Conservation (phyloP, 2,329 filamentous ascomycete species). For the Calonectria naviculata region DNA sequence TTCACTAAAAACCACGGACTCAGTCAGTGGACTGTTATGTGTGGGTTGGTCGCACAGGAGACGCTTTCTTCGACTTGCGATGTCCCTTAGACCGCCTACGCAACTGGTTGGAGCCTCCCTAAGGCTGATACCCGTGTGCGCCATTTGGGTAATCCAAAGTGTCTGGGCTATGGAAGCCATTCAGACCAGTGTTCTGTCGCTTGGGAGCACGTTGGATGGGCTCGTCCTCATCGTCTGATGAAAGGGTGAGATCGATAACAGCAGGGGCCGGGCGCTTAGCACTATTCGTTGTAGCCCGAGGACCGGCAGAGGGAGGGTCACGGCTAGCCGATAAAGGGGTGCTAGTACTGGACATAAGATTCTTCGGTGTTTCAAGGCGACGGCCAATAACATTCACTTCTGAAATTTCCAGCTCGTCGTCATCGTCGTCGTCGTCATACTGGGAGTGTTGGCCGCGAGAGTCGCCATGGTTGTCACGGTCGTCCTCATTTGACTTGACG, state of each 20-base stretch:
- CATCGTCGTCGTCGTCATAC: conserved; percentile 52
- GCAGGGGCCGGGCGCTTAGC: conserved; percentile 62
- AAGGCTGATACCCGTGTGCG: conserved; percentile 34
- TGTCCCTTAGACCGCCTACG: conserved; percentile 17
- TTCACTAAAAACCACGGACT: neutral
- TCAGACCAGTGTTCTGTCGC: conserved; percentile 51
- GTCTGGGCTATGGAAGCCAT: conserved; percentile 34
- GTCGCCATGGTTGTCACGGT: conserved; percentile 33
- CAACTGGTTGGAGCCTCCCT: conserved; percentile 25
- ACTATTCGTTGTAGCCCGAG: conserved; percentile 50
- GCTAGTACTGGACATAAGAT: conserved; percentile 46
- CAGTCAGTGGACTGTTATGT: neutral
- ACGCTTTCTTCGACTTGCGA: conserved; percentile 20
- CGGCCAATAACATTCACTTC: conserved; percentile 52
- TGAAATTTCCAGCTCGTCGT: conserved; percentile 64
- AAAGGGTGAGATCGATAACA: conserved; percentile 70
- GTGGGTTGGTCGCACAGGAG: neutral
- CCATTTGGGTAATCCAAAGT: conserved; percentile 36
- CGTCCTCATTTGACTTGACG: conserved; percentile 49
- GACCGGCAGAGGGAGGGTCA: conserved; percentile 49
- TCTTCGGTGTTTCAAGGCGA: conserved; percentile 50
- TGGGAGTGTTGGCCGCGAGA: conserved; percentile 24
- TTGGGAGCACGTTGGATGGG: conserved; percentile 58
- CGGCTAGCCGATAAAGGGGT: conserved; percentile 51
- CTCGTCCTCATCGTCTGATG: conserved; percentile 65